A percentile compares a stretch with the other conserved stretches of the same genome.
Evolutionary conservation across 768 basidiomycete genomes (phyloP).

Genomic region (Lactarius hengduanensis): DNA sequence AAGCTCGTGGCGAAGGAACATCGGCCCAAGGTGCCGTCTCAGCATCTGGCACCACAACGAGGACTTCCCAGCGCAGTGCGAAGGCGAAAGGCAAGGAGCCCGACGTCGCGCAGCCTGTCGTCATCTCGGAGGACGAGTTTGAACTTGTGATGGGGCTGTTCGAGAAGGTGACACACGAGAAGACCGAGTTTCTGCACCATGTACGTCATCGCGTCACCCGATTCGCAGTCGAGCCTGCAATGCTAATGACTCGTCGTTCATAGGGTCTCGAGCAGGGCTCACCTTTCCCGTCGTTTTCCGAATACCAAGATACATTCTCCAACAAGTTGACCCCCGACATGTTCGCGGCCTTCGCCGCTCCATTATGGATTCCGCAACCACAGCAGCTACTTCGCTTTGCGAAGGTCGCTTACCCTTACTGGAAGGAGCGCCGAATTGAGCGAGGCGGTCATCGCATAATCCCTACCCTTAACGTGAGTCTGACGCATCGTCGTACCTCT

Average conservation of each 20-base stretch:
- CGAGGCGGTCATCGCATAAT: conserved; percentile 84
- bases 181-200: conserved; percentile 85
- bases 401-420: conserved; percentile 78
- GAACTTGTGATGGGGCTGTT: conserved; percentile 94
- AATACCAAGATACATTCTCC: conserved; percentile 70
- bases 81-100: conserved; percentile 87
- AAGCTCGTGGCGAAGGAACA: conserved; percentile 82
- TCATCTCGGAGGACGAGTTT: conserved; percentile 87
- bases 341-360: conserved; percentile 68
- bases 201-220: conserved; percentile 47
- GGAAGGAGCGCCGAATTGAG: conserved; percentile 81
- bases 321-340: conserved; percentile 54
- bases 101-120: conserved; percentile 59
- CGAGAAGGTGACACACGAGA: conserved; percentile 88
- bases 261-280: conserved; percentile 66
- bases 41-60: conserved; percentile 53
- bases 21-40: conserved; percentile 72
- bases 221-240: not conserved
- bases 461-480: conserved; percentile 79
- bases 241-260: conserved; percentile 17
- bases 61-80: conserved; percentile 53
- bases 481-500: not conserved
- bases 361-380: conserved; percentile 66
- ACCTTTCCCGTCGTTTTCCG: conserved; percentile 68
- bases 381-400: conserved; percentile 65